phyloP scores from a whole-genome alignment of 345 rosid species.

The Euphorbia peplus region DNA sequence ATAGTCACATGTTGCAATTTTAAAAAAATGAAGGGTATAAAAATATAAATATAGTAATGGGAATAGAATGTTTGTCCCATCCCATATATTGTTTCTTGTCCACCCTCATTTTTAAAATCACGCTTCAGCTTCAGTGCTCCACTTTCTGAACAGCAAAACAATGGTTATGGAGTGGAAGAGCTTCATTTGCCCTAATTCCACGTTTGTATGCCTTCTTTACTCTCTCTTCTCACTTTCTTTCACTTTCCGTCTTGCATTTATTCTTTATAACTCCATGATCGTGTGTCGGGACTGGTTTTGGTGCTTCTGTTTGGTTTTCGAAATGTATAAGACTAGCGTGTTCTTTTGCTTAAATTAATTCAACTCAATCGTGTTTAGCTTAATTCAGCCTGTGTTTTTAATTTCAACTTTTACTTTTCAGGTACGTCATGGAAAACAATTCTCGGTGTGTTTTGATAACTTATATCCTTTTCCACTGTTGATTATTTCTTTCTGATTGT shows the following conservation, averaged over 20 bases:
- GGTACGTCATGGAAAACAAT: slow-evolving; percentile 53
- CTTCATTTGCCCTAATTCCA: slow-evolving; percentile 43
- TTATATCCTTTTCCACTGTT: slow-evolving; percentile 48
- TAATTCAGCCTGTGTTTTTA: not conserved
- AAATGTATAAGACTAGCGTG: not conserved
- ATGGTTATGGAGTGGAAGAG: slow-evolving; percentile 31
- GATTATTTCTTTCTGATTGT: not conserved
- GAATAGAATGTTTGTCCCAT: no score
- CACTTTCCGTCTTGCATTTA: not conserved
- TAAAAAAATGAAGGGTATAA: no score
- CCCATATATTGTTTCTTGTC: no score
- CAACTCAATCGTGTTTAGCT: no score
- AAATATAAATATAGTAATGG: no score
- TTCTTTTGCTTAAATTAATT: not conserved
- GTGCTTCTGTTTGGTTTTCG: slow-evolving; percentile 15
- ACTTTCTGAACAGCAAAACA: not conserved
- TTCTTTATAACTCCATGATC: not conserved
- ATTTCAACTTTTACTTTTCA: slow-evolving; percentile 19
- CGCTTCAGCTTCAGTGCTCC: not conserved
- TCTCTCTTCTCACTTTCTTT: not conserved
- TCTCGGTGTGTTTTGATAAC: slow-evolving; percentile 48
- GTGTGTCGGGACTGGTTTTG: not conserved
- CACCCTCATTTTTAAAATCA: no score
- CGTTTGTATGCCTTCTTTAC: slow-evolving; percentile 32
- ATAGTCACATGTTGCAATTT: no score